Evolutionary conservation across 2,329 filamentous ascomycete species (phyloP), one percentile per base, ranked within the genome.

Genomic region (Epichloe typhina): DNA sequence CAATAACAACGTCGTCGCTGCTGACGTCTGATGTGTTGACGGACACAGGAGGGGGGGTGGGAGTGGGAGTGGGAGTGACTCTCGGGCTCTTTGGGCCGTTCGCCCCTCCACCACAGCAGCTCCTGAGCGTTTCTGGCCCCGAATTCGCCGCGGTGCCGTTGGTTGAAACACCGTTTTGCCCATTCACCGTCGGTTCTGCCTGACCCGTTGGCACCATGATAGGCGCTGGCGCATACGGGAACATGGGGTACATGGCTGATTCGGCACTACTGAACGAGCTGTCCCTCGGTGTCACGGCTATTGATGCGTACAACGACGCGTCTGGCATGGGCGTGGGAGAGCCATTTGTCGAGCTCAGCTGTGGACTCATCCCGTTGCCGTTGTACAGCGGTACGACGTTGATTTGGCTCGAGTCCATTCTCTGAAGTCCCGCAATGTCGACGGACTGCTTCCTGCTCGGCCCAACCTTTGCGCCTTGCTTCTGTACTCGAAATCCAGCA

Each of bases 401-500:
- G 52, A 78, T 60, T 52, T 71, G 72, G 55, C 63, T 71, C n/a
- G 70, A 65, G 55, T 80, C 73, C 66, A 80, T 77, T 52, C 76
- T 70, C 46, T 73, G 69, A 15, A 82, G 61, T 9, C 67, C 69
- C 2, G 65, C 59, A 0, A 71, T 63, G 53, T 78, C 76, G 56
- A 76, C 71, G 0, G 76, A 76, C 51, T 69, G 71, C 57, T 75
- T 79, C 49, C 70, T 68, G 39, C 56, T 58, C 13, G 59, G 57
- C 4, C 60, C 58, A 23, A 53, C 57, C 56, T 69, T 73, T 9
- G 66, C 59, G 9, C 56, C 57, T 3, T 68, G 53, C 53, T 78
- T 78, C 55, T 70, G 70, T 2, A 77, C 63, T 52, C 76, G 71
- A 51, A 72, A 73, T 2, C 64, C 59, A 13, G 64, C 54, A 21